Base-by-base conservation (phyloP, 1,139 yeast genomes). In the Candida sanyaensis region DNA sequence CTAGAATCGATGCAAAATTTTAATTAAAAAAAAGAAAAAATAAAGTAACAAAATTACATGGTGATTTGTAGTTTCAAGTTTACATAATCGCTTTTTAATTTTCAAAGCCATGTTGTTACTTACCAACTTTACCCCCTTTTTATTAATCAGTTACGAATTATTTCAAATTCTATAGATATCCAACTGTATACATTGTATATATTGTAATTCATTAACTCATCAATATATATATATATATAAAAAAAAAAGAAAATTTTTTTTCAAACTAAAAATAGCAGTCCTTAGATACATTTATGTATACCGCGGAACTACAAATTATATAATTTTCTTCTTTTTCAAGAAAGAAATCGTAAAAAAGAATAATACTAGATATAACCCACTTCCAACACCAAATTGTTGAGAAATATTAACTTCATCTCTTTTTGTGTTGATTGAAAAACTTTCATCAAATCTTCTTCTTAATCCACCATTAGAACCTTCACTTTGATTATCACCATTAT, bases 291-390 rank as follows among this genome's bases (percentile, higher is more conserved):
- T 29, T 29, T 33, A 33, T 29, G 26, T 37, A 24, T 12, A 33
- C n/a, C n/a, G n/a, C 21, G 21, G 21, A 2, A 17, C 21, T 3
- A 17, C 21, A 17, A 17, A 37, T 41, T 48, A 52, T 23, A 53
- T 38, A 24, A 49, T 39, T 40, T 51, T 54, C 44, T 53, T 59
- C 46, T 48, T 50, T 45, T 48, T 57, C 28, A 54, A 41, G 37
- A 53, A 59, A 17, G 53, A 43, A 38, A 56, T 34, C 10, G 57
- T 53, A 12, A 61, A 51, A 11, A 61, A 41, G 4, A 52, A 51
- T 44, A 60, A 43, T 5, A 60, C 45, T 10, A 57, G 6, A 40
- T 56, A 55, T 27, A 59, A 46, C 5, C 57, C 55, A 17, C 51
- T 29, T 2, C 64, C 62, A 2, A 59, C 33, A 8, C 48, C 48